Conservation (phyloP, 2,329 filamentous ascomycete genomes). For the Ramularia collo-cygni region DNA sequence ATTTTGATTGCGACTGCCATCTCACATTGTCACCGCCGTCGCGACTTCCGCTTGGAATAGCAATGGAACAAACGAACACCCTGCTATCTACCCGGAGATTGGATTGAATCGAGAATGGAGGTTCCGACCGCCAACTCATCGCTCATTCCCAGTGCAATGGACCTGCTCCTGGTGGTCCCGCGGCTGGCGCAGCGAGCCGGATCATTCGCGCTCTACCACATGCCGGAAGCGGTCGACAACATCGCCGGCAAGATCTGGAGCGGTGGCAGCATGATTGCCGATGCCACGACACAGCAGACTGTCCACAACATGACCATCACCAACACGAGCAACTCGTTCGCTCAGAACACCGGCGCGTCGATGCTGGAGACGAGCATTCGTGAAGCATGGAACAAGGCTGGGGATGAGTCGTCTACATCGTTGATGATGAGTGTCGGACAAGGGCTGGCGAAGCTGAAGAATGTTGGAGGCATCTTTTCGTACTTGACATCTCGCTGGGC, state of each 20-base stretch:
- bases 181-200: conserved; percentile 63
- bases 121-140: conserved; percentile 12
- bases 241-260: conserved; percentile 44
- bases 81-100: too few relatives aligned
- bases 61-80: too few relatives aligned
- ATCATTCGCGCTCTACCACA: conserved; percentile 49
- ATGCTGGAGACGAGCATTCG: conserved; percentile 22
- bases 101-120: conserved; percentile 11
- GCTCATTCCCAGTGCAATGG: conserved; percentile 53
- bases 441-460: conserved; percentile 38
- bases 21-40: too few relatives aligned
- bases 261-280: conserved; percentile 54
- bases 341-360: conserved; percentile 36
- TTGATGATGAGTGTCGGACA: conserved; percentile 23
- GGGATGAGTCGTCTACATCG: conserved; percentile 19
- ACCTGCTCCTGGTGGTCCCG: conserved; percentile 62
- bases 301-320: conserved; percentile 34
- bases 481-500: conserved; percentile 93
- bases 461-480: conserved; percentile 77
- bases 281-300: conserved; percentile 46
- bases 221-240: conserved; percentile 54
- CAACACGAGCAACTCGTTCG: conserved; percentile 34
- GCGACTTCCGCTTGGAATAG: too few relatives aligned
- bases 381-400: conserved; percentile 21
- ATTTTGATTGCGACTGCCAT: too few relatives aligned